Evolutionary conservation across 2,329 filamentous ascomycete species (phyloP).

Genomic region (Microcyclospora pomicola): DNA sequence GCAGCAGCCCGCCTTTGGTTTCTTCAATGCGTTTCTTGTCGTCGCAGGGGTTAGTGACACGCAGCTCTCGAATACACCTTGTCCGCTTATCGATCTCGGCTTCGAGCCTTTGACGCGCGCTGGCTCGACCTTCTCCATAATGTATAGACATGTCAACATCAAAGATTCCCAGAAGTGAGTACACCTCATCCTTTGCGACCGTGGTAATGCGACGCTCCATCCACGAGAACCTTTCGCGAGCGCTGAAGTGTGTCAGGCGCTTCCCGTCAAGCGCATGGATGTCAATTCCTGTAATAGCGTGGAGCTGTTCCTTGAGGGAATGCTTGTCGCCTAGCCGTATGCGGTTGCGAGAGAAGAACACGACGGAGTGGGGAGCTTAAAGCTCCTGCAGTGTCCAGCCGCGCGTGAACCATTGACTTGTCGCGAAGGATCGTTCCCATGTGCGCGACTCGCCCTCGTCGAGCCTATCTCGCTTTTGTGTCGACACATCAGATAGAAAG

Average conservation of each 20-base stretch:
- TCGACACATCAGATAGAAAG: conserved; percentile 7
- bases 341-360: conserved; percentile 4
- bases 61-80: no score
- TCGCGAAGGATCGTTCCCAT: conserved; percentile 1
- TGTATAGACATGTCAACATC: conserved; percentile 5
- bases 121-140: no score
- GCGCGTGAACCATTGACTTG: conserved; percentile 6
- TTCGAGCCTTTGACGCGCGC: no score
- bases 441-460: background rate
- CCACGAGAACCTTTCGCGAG: conserved; percentile 6
- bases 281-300: conserved; percentile 2
- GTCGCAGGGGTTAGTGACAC: no score
- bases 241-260: background rate
- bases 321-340: background rate
- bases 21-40: no score
- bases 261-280: conserved; percentile 1
- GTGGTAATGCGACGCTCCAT: conserved; percentile 2
- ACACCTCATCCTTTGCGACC: conserved; percentile 4
- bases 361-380: conserved; percentile 4
- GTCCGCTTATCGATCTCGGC: no score
- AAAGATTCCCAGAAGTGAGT: conserved; percentile 8
- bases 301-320: conserved; percentile 1
- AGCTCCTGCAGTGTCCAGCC: conserved; percentile 9
- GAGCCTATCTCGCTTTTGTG: background rate
- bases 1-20: no score